Evolutionary conservation across 2,329 filamentous ascomycete species (phyloP).

Genomic region (Amylocarpus encephaloides): DNA sequence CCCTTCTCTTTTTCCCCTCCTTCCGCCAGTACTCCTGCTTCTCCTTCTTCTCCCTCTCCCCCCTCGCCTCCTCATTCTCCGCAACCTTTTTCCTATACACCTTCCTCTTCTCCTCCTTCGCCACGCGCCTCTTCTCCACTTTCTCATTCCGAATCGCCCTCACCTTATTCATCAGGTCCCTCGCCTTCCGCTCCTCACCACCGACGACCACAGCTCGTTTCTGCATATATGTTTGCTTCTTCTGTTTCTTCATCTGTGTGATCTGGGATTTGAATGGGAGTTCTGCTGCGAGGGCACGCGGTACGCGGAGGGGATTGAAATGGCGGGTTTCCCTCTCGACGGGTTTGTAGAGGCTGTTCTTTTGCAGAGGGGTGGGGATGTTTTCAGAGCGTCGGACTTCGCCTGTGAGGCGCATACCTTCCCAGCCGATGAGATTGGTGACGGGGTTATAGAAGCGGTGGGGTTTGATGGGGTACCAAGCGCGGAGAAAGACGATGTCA

Average conservation of each 20-base stretch:
- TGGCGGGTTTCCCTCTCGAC: slow-evolving; percentile 61
- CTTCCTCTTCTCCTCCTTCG: slow-evolving; percentile 81
- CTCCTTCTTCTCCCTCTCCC: slow-evolving; percentile 81
- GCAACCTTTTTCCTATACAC: slow-evolving; percentile 78
- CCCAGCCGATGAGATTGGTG: slow-evolving; percentile 86
- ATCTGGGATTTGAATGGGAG: slow-evolving; percentile 94
- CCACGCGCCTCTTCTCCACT: slow-evolving; percentile 70
- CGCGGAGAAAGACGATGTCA: slow-evolving; percentile 92
- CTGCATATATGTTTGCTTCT: slow-evolving; percentile 81
- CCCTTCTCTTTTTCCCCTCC: slow-evolving; percentile 76
- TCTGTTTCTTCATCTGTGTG: slow-evolving; percentile 70
- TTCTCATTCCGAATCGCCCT: slow-evolving; percentile 88
- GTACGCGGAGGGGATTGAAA: slow-evolving; percentile 71
- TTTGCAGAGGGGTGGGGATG: slow-evolving; percentile 69
- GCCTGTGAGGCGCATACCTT: slow-evolving; percentile 88
- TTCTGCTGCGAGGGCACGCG: slow-evolving; percentile 70
- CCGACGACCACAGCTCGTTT: slow-evolving; percentile 86
- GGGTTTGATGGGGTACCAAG: slow-evolving; percentile 94
- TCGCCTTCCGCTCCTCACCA: slow-evolving; percentile 81
- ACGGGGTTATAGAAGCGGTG: slow-evolving; percentile 96
- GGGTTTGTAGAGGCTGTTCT: slow-evolving; percentile 77
- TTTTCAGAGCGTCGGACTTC: slow-evolving; percentile 74
- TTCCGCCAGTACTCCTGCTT: slow-evolving; percentile 86
- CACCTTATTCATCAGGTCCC: slow-evolving; percentile 87
- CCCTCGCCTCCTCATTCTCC: slow-evolving; percentile 77